These are phyloP conservation scores for Rhizopogon sp. DNA, from an alignment of 768 basidiomycete species.

Conservation along the genomic window DNA sequence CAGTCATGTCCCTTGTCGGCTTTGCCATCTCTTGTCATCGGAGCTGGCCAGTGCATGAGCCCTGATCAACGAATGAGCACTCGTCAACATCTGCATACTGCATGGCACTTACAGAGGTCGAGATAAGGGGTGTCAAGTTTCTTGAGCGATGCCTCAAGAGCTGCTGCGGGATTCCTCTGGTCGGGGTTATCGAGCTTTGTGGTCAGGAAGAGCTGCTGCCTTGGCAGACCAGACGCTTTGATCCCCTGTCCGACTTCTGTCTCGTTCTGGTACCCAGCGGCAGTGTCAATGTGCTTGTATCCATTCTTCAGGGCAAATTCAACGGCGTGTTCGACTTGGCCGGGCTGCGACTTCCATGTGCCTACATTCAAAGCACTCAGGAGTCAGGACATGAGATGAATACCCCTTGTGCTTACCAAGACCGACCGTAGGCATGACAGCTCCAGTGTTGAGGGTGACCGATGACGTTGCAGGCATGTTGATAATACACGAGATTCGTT, in stretches of 20 bases:
- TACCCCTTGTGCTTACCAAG: conserved; percentile 39
- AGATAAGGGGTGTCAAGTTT: conserved; percentile 71
- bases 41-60: conserved; percentile 83
- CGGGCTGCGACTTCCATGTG: conserved; percentile 76
- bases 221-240: conserved; percentile 63
- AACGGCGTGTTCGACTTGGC: conserved; percentile 70
- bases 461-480: conserved; percentile 45
- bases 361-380: conserved; percentile 32
- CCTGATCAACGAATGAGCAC: conserved; percentile 29
- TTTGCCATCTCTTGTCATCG: conserved; percentile 52
- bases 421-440: conserved; percentile 70
- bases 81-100: background rate
- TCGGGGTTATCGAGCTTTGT: conserved; percentile 65
- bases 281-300: conserved; percentile 72
- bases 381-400: background rate
- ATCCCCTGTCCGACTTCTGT: conserved; percentile 80
- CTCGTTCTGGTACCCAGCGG: conserved; percentile 69
- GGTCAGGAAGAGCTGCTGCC: conserved; percentile 76
- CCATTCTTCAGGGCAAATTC: conserved; percentile 67
- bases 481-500: background rate
- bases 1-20: conserved; percentile 56
- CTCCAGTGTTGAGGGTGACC: conserved; percentile 72
- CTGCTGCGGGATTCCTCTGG: conserved; percentile 52
- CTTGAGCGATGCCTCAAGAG: conserved; percentile 65
- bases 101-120: conserved; percentile 56